Conservation (phyloP, 257 asterid species). For the Penstemon davidsonii region DNA sequence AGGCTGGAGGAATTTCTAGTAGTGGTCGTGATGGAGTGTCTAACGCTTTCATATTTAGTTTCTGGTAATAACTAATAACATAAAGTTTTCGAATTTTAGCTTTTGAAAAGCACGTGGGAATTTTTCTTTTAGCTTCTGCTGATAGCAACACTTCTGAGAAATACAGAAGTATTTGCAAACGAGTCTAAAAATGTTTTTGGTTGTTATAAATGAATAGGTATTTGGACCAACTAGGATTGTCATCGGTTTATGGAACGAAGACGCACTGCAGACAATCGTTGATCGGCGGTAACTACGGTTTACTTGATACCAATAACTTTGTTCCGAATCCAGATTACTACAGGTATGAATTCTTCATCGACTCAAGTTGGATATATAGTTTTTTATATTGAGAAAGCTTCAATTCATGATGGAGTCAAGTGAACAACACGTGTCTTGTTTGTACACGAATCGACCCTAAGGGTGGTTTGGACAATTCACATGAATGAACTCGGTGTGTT, state of each 20-base stretch:
- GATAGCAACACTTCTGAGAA: no score
- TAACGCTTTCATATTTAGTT: constrained; percentile 68
- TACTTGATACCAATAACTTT: constrained; percentile 69
- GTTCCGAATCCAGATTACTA: constrained; percentile 86
- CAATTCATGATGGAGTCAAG: background rate
- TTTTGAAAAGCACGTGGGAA: background rate
- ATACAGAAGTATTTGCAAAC: no score
- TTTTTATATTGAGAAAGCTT: background rate
- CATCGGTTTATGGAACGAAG: constrained; percentile 63
- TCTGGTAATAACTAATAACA: constrained; percentile 51
- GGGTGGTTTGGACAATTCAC: no score
- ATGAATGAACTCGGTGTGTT: no score
- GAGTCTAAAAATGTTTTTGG: background rate
- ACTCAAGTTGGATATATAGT: background rate
- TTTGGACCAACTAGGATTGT: constrained; percentile 76
- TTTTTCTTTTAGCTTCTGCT: no score
- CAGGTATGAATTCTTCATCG: constrained; percentile 42
- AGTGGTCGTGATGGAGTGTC: constrained; percentile 76
- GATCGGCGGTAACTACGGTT: constrained; percentile 88
- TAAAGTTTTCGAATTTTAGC: background rate
- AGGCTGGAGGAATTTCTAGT: constrained; percentile 75
- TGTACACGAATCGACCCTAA: no score
- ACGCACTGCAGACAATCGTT: constrained; percentile 78
- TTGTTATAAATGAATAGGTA: constrained; percentile 49
- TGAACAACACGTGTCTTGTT: no score